Conservation (phyloP, 495 filamentous ascomycete genomes). For the Acidiella bohemica region DNA sequence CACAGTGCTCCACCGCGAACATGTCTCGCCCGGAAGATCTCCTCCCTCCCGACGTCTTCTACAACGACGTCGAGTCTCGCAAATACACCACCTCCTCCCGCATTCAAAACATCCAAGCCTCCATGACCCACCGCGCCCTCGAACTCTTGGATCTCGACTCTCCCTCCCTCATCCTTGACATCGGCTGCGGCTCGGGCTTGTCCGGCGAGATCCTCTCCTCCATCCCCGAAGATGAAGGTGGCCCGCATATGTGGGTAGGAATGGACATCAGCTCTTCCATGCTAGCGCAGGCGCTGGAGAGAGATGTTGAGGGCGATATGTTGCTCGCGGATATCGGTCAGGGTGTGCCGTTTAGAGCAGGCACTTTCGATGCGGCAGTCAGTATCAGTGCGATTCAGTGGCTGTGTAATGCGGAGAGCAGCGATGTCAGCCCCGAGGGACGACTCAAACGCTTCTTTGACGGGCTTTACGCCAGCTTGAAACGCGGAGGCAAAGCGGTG, state of each 20-base stretch:
- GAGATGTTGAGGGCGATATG: conserved; percentile 84
- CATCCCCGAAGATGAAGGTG: conserved; percentile 50
- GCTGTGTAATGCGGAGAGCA: conserved; percentile 89
- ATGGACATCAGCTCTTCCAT: conserved; percentile 92
- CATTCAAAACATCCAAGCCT: conserved; percentile 84
- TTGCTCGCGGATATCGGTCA: conserved; percentile 89
- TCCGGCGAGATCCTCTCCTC: conserved; percentile 82
- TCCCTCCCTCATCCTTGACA: conserved; percentile 80
- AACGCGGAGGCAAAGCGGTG: conserved; percentile 77
- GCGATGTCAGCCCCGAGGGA: conserved; percentile 62
- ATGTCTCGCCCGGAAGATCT: conserved; percentile 96
- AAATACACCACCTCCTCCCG: conserved; percentile 97
- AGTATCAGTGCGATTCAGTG: conserved; percentile 92
- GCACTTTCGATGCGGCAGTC: conserved; percentile 88
- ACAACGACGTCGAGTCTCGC: conserved; percentile 84
- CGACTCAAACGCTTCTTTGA: conserved; percentile 77
- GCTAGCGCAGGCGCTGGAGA: conserved; percentile 80
- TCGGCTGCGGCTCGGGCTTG: conserved; percentile 90
- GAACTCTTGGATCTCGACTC: conserved; percentile 68
- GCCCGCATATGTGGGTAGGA: conserved; percentile 84
- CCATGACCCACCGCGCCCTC: conserved; percentile 87
- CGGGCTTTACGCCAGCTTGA: conserved; percentile 72
- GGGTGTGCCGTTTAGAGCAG: conserved; percentile 84
- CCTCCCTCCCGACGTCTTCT: conserved; percentile 88
- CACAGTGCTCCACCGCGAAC: conserved; percentile 24